Evolutionary conservation across 208 protist genomes (phyloP), one percentile per base, ranked within the genome.

Genomic region (Phytomonas sp.): DNA sequence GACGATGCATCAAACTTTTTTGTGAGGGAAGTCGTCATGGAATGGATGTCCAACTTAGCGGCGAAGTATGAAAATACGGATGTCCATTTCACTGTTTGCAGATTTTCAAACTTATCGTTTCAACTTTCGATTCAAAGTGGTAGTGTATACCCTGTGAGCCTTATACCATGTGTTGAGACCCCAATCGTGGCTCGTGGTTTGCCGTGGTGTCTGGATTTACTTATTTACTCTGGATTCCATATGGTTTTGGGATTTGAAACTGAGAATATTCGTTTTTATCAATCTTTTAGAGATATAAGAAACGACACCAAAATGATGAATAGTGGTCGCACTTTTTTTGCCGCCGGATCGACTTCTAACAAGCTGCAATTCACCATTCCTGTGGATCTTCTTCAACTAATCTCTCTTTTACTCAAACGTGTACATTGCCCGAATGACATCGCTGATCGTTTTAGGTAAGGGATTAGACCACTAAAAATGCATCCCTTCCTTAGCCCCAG

Each of bases 81-180:
- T 64, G 74, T 86, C 49, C 60, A 64, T 29, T 32, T 82, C 29
- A 66, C 78, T 29, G 82, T 72, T 26, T 71, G 69, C 29, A 78
- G 82, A 23, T 73, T 87, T 63, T 83, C 82, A 16, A 75, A 87
- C 73, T 67, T 76, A 30, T 81, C 82, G 16, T 83, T 73, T 68
- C 82, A 87, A 19, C 60, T 87, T 26, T 80, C 82, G 34, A 60
- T 83, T 16, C 67, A 69, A 36, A 81, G 78, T 42, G 36, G 68
- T 64, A 68, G 19, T 10, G 30, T 14, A 4, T 52, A 34, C 60
- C 36, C 67, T 4, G 30, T 19, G 12, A 1, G 23, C 19, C 34
- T 78, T 5, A 23, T 66, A 26, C 74, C 69, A 11, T n/a, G 33
- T 1, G 34, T 63, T 45, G 74, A 78, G 60, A 56, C 26, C 16